Evolutionary conservation across 305 asterid species (phyloP), one percentile per base, ranked within the genome.

Genomic region (Euphrasia arctica): DNA sequence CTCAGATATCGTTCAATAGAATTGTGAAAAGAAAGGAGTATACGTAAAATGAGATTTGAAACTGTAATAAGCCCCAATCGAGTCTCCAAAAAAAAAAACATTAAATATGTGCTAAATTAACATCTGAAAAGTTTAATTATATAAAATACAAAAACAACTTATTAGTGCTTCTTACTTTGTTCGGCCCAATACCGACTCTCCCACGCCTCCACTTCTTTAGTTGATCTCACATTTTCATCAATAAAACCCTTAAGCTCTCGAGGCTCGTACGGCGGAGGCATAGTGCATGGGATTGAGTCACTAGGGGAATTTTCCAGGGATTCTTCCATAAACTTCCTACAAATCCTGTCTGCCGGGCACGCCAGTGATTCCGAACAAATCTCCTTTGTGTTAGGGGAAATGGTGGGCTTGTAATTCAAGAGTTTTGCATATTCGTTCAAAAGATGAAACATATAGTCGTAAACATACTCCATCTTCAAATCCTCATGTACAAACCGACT

Each of bases 391-490:
- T 72, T 66, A 9, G 65, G 79, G 54, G 97, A 86, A 68, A 93
- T 32, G 0, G 32, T 12, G 2, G 98, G 98, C 73, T 77, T 77
- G 77, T 83, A 93, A 68, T 60, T 86, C 71, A 85, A 54, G 63
- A 90, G 85, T 79, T 84, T 88, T 11, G 82, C 86, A 11, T 90
- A 93, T 72, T 88, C 95, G 45, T 74, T 83, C 4, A 93, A 34
- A 29, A 93, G 71, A 71, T 90, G 96, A 70, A 87, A 84, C 56
- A 90, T 90, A 67, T 87, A 93, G 59, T 90, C 97, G 8, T 81
- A 88, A 3, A 93, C 76, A 2, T 67, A 65, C 54, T 93, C 96
- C 94, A 93, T 90, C 62, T 73, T 93, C 75, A 86, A 7, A 43
- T 83, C 87, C 34, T 90, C 88, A 0, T 93, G 91, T 49, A 90